These are phyloP conservation scores for Sporopachydermia lactativora DNA, from an alignment of 805 yeast genomes.

Conservation along the genomic window DNA sequence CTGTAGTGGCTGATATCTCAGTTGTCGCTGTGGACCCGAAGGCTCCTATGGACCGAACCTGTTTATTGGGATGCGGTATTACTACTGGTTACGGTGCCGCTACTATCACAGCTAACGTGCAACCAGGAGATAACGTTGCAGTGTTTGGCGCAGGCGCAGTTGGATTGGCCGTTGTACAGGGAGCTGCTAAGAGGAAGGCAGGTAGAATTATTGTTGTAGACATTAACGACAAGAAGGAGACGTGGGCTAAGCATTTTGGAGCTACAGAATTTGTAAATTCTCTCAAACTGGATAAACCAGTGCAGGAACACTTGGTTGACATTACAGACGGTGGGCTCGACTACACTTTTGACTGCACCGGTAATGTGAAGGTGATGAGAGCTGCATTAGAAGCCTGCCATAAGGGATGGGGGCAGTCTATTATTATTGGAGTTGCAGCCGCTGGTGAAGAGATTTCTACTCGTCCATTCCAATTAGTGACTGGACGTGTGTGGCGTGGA, in stretches of 20 bases:
- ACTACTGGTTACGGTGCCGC: constrained; percentile 99
- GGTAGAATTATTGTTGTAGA: constrained; percentile 68
- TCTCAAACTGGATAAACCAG: constrained; percentile 48
- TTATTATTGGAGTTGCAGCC: constrained; percentile 96
- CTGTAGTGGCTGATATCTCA: constrained; percentile 95
- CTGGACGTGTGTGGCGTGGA: constrained; percentile 98
- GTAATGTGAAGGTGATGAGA: constrained; percentile 92
- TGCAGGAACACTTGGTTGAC: constrained; percentile 73
- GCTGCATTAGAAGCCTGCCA: constrained; percentile 93
- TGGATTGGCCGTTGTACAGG: constrained; percentile 92
- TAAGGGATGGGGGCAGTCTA: constrained; percentile 97
- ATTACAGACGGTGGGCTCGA: constrained; percentile 97
- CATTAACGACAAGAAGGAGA: constrained; percentile 69
- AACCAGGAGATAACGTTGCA: constrained; percentile 86
- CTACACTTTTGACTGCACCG: constrained; percentile 95
- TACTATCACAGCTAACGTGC: constrained; percentile 80
- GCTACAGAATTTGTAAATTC: constrained; percentile 95
- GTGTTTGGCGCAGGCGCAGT: constrained; percentile 98
- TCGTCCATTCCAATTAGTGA: constrained; percentile 96
- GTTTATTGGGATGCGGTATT: constrained; percentile 95
- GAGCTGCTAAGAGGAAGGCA: constrained; percentile 77
- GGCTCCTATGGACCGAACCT: constrained; percentile 76
- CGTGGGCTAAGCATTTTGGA: constrained; percentile 81
- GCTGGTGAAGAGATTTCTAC: constrained; percentile 95
- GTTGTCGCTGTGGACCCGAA: constrained; percentile 80